Percentiles rank a stretch among this genome's conserved stretches.
Evolutionary conservation across 768 basidiomycete genomes (phyloP).

Genomic region (Gautieria morchelliformis): DNA sequence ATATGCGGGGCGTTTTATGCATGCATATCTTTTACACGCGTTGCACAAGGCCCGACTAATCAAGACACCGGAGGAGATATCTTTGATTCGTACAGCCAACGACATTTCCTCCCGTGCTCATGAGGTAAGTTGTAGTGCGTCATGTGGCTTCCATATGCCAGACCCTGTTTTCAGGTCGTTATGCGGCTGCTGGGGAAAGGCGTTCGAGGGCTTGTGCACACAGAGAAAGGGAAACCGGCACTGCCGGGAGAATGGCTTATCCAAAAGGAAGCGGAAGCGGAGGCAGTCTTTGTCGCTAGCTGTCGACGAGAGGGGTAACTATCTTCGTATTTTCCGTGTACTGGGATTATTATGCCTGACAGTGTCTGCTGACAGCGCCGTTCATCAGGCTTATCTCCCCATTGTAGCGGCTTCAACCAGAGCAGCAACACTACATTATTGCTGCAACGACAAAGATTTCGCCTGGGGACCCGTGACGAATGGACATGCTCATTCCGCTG

Average conservation of each 20-base stretch:
- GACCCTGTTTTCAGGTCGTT: constrained; percentile 32
- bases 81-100: constrained; percentile 68
- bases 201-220: constrained; percentile 44
- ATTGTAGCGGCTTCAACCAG: constrained; percentile 84
- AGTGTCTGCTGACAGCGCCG: constrained; percentile 38
- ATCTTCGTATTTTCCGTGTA: background rate
- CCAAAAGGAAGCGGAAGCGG: constrained; percentile 87
- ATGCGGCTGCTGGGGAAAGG: constrained; percentile 84
- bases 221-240: constrained; percentile 31
- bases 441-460: constrained; percentile 83
- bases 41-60: constrained; percentile 74
- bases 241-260: constrained; percentile 82
- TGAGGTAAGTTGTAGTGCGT: constrained; percentile 28
- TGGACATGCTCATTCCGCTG: constrained; percentile 32
- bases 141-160: background rate
- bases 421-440: constrained; percentile 89
- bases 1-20: constrained; percentile 33
- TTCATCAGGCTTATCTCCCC: constrained; percentile 85
- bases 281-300: constrained; percentile 86
- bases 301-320: constrained; percentile 81
- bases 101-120: constrained; percentile 85
- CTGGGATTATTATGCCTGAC: background rate
- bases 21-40: constrained; percentile 61
- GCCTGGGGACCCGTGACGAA: constrained; percentile 74
- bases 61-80: constrained; percentile 70